Conservation (phyloP, 805 yeast species). For the Yamadazyma tumulicola region DNA sequence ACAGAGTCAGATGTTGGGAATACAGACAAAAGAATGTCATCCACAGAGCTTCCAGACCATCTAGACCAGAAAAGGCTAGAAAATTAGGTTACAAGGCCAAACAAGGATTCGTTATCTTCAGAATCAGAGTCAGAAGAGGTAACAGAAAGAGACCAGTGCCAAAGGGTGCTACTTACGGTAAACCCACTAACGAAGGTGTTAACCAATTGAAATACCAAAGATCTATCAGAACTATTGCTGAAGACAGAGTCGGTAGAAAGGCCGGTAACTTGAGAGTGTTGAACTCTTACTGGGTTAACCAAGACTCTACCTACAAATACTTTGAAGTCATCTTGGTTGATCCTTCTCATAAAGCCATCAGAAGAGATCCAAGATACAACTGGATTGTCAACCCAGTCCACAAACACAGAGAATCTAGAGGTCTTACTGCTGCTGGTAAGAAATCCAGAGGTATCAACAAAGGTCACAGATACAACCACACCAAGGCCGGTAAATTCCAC, state of each 20-base stretch:
- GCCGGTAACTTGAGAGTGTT: slow-evolving; percentile 98
- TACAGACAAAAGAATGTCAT: slow-evolving; percentile 98
- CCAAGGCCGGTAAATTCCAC: slow-evolving; percentile 98
- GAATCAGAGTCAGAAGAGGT: slow-evolving; percentile 99
- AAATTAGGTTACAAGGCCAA: slow-evolving; percentile 99
- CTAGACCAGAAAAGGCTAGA: slow-evolving; percentile 99
- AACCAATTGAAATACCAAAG: slow-evolving; percentile 99
- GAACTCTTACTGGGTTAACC: slow-evolving; percentile 99
- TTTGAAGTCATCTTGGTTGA: slow-evolving; percentile 96
- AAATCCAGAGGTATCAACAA: slow-evolving; percentile 99
- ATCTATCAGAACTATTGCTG: slow-evolving; percentile 96
- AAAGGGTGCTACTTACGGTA: slow-evolving; percentile 99
- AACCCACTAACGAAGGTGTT: slow-evolving; percentile 99
- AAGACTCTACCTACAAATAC: slow-evolving; percentile 99
- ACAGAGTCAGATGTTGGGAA: slow-evolving; percentile 99
- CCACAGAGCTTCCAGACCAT: slow-evolving; percentile 98
- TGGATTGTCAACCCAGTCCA: slow-evolving; percentile 99
- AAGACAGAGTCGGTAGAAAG: slow-evolving; percentile 99
- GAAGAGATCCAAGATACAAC: slow-evolving; percentile 98
- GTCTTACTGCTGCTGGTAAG: slow-evolving; percentile 97
- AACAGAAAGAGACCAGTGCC: slow-evolving; percentile 99
- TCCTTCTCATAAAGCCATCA: slow-evolving; percentile 97
- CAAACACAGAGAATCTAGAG: slow-evolving; percentile 99
- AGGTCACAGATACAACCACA: slow-evolving; percentile 99
- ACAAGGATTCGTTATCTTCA: slow-evolving; percentile 98